A percentile compares a stretch with the other conserved stretches of the same genome.
Evolutionary conservation across 2,329 filamentous ascomycete genomes (phyloP).

Genomic region (Aspergillus ustus): DNA sequence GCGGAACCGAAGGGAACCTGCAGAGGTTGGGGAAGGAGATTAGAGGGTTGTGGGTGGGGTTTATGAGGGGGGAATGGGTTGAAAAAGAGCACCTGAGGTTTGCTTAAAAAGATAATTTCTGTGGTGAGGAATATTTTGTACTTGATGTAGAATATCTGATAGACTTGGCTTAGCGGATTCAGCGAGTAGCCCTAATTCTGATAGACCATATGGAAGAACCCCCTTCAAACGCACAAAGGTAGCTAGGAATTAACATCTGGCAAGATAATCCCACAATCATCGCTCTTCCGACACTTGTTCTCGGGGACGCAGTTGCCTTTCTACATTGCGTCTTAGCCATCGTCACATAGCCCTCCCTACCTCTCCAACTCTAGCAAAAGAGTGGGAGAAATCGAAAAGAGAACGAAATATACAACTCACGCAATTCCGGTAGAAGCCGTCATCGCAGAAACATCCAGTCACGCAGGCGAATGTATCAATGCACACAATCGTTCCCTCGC

Average conservation of each 20-base stretch:
- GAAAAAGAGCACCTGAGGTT: neutral
- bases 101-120: neutral
- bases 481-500: neutral
- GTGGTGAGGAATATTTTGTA: neutral
- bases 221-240: neutral
- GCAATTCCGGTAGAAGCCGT: slow-evolving; percentile 3
- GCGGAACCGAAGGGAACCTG: neutral
- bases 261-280: neutral
- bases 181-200: neutral
- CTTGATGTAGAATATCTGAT: neutral
- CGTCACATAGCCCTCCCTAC: neutral
- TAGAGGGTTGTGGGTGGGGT: neutral
- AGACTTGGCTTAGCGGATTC: neutral
- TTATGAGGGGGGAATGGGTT: neutral
- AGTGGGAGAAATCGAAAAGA: neutral
- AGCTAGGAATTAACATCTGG: neutral
- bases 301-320: neutral
- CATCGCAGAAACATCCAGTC: neutral
- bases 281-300: neutral
- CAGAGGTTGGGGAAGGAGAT: neutral
- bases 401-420: neutral
- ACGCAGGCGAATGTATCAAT: slow-evolving; percentile 1
- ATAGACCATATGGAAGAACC: neutral
- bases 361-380: neutral
- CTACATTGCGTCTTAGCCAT: neutral